phyloP scores from a whole-genome alignment of 2,329 filamentous ascomycete species.

The Trichoderma endophyticum region DNA sequence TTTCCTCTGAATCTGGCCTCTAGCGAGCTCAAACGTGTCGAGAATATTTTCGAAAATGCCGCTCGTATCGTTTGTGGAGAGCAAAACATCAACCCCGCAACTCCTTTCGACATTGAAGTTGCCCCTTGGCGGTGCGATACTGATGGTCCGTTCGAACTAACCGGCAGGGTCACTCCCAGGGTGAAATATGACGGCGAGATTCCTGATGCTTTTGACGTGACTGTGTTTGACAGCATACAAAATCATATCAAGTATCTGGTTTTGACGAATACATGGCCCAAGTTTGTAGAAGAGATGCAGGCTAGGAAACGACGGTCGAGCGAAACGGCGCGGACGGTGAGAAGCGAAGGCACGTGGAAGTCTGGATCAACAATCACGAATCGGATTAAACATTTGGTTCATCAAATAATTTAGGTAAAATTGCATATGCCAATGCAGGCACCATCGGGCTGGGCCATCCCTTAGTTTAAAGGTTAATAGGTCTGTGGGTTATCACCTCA shows the following conservation, averaged over 20 bases:
- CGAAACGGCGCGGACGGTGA: slow-evolving; percentile 17
- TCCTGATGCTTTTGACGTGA: slow-evolving; percentile 44
- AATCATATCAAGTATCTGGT: slow-evolving; percentile 62
- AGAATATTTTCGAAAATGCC: slow-evolving; percentile 51
- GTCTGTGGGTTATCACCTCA: neutral
- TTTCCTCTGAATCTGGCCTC: slow-evolving; percentile 64
- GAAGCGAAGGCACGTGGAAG: neutral
- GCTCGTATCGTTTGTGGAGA: slow-evolving; percentile 42
- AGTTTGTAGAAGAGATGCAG: slow-evolving; percentile 40
- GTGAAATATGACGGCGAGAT: slow-evolving; percentile 39
- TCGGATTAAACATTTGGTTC: neutral
- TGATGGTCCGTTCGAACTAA: neutral
- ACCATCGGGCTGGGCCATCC: neutral
- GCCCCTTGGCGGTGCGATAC: neutral
- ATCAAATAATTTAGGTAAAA: neutral
- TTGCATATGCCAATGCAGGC: neutral
- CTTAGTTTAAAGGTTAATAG: neutral
- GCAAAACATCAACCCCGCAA: slow-evolving; percentile 33
- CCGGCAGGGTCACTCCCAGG: neutral
- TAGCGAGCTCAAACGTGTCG: slow-evolving; percentile 47
- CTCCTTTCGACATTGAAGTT: slow-evolving; percentile 35
- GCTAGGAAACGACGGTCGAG: slow-evolving; percentile 12
- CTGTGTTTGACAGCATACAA: slow-evolving; percentile 57
- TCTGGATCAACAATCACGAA: neutral
- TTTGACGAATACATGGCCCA: slow-evolving; percentile 65